These are phyloP conservation scores for Acrocalymma vagum DNA, from an alignment of 2,329 filamentous ascomycete species.

Conservation along the genomic window DNA sequence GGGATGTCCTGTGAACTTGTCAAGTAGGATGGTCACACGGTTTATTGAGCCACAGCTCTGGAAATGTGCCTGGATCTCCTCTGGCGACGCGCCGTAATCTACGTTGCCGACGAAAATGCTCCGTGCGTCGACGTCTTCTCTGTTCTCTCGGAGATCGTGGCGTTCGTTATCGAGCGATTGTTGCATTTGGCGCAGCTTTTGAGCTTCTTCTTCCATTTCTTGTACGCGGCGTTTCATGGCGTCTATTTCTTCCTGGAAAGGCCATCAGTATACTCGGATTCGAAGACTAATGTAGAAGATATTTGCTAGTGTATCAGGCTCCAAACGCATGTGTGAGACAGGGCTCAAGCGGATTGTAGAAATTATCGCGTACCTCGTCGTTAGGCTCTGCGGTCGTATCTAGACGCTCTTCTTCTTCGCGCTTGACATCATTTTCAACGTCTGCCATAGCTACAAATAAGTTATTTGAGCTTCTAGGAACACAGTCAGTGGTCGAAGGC, in stretches of 20 bases:
- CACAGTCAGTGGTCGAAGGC: slow-evolving; percentile 12
- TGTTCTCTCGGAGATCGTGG: slow-evolving; percentile 86
- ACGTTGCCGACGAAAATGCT: slow-evolving; percentile 99
- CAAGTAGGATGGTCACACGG: slow-evolving; percentile 93
- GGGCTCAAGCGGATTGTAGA: not conserved
- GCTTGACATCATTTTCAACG: slow-evolving; percentile 36
- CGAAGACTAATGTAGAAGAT: too few species aligned
- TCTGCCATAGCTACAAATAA: slow-evolving; percentile 35
- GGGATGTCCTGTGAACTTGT: slow-evolving; percentile 99
- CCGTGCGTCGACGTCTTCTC: slow-evolving; percentile 92
- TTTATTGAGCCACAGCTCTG: slow-evolving; percentile 98
- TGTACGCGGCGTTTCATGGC: slow-evolving; percentile 63
- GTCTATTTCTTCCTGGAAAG: slow-evolving; percentile 51
- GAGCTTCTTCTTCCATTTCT: slow-evolving; percentile 67
- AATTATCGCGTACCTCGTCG: slow-evolving; percentile 41
- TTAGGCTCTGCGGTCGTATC: slow-evolving; percentile 44
- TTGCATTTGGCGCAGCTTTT: slow-evolving; percentile 64
- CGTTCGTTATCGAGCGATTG: slow-evolving; percentile 80
- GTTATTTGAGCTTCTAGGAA: not conserved
- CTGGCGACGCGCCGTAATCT: slow-evolving; percentile 94
- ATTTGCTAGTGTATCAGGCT: not conserved
- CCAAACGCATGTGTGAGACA: not conserved
- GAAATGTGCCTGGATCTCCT: slow-evolving; percentile 98
- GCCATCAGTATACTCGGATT: too few species aligned
- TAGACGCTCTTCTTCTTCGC: slow-evolving; percentile 41